Evolutionary conservation across 495 filamentous ascomycete species (phyloP).

Genomic region (Neurospora tetrasperma): DNA sequence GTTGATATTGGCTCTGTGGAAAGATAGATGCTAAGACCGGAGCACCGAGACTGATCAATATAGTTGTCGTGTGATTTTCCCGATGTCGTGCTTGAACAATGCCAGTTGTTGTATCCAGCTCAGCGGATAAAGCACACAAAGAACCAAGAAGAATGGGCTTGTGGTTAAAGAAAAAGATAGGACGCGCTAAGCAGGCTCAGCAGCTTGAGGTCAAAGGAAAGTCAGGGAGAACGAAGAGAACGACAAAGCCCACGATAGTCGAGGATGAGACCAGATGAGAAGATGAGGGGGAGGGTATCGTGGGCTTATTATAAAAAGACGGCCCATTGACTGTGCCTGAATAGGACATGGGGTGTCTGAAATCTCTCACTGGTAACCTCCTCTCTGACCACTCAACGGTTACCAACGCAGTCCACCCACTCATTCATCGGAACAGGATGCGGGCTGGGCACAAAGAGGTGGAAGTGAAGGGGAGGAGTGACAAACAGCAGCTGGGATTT

Average conservation of each 20-base stretch:
- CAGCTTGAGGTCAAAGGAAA: conserved; percentile 9
- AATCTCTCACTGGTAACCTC: background rate
- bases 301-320: background rate
- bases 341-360: background rate
- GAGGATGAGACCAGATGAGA: background rate
- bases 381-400: background rate
- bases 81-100: background rate
- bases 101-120: background rate
- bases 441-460: background rate
- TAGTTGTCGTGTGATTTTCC: background rate
- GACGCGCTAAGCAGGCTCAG: conserved; percentile 10
- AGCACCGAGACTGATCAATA: background rate
- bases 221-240: conserved; percentile 10
- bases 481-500: background rate
- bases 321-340: background rate
- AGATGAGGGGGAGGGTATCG: background rate
- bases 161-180: conserved; percentile 12
- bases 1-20: background rate
- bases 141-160: background rate
- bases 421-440: background rate
- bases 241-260: conserved; percentile 4
- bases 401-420: background rate
- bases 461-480: background rate
- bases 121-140: conserved; percentile 1
- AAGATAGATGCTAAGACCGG: background rate